These are phyloP conservation scores for Pyronema domesticum DNA, from an alignment of 495 filamentous ascomycete species.

Conservation along the genomic window DNA sequence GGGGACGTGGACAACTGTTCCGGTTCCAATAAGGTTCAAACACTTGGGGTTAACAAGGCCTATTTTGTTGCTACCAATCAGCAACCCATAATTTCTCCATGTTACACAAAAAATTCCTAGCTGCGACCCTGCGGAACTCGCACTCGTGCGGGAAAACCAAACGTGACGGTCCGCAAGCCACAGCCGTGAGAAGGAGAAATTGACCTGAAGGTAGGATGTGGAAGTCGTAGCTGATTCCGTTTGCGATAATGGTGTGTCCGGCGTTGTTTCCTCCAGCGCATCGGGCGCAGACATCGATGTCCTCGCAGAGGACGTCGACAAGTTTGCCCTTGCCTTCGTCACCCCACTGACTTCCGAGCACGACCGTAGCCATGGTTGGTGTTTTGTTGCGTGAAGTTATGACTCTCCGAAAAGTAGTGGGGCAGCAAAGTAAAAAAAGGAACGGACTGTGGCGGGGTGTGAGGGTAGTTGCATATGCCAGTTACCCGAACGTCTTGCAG, in stretches of 20 bases:
- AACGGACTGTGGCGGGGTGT: no score
- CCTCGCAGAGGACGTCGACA: constrained; percentile 45
- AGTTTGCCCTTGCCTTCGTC: constrained; percentile 67
- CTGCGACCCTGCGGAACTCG: background rate
- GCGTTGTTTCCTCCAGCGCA: constrained; percentile 57
- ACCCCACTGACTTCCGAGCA: constrained; percentile 48
- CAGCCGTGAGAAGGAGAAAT: constrained; percentile 1
- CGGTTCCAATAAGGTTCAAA: constrained; percentile 71
- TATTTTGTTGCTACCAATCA: constrained; percentile 19
- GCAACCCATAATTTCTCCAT: background rate
- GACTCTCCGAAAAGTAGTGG: no score
- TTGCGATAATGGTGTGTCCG: constrained; percentile 39
- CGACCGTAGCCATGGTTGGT: constrained; percentile 38
- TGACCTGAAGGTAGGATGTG: constrained; percentile 46
- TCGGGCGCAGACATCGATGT: constrained; percentile 40
- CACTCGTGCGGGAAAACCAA: constrained; percentile 1
- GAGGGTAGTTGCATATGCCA: no score
- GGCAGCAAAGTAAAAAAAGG: no score
- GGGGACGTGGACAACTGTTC: constrained; percentile 69
- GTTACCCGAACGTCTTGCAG: no score
- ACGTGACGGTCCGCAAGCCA: background rate
- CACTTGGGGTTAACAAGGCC: constrained; percentile 60
- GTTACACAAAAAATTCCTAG: no score
- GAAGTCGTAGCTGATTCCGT: constrained; percentile 46
- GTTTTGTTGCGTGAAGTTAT: no score